Base-by-base conservation (phyloP, 2,329 filamentous ascomycete genomes). In the Sclerotinia spermophila region DNA sequence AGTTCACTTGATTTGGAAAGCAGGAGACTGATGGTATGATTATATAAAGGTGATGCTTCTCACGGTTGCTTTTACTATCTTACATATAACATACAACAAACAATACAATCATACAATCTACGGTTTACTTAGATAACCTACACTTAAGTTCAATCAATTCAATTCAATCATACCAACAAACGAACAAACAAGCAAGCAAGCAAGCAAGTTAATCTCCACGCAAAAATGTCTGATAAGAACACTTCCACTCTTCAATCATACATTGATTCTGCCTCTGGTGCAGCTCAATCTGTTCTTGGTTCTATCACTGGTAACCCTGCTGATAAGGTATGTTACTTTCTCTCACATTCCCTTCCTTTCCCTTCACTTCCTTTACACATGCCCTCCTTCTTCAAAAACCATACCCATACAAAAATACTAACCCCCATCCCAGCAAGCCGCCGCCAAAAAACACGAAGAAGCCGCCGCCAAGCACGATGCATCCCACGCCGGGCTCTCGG, bases 211-310 rank as follows among this genome's bases (percentile, higher is more conserved):
- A 62, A 33, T 24, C 59, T 61, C 68, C 70, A 71, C 13, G n/a
- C 48, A 53, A 53, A 53, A 69, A 87, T 85, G 84, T 82, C 84
- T 78, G 82, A 84, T 82, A 84, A 85, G 79, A 79, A 85, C 68
- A 79, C 80, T 45, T 96, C 93, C 73, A 96, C 94, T 74, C 86
- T 94, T 78, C 87, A 95, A 85, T 91, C 92, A 71, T 90, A 90
- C 82, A 79, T 92, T 76, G 90, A 94, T 85, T 86, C 87, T 21
- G 92, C 91, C 77, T 86, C 89, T 51, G 92, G 92, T 75, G 84
- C 89, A 69, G 87, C 90, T 67, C 93, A 97, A 82, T 90, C 86
- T 73, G 88, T 86, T 65, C 76, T 96, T 65, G 92, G 93, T 74
- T 86, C 84, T 73, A 72, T 97, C 70, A 94, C 92, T 15, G 94